Conservation (phyloP, 2,329 filamentous ascomycete species). For the Arthroderma sp. region DNA sequence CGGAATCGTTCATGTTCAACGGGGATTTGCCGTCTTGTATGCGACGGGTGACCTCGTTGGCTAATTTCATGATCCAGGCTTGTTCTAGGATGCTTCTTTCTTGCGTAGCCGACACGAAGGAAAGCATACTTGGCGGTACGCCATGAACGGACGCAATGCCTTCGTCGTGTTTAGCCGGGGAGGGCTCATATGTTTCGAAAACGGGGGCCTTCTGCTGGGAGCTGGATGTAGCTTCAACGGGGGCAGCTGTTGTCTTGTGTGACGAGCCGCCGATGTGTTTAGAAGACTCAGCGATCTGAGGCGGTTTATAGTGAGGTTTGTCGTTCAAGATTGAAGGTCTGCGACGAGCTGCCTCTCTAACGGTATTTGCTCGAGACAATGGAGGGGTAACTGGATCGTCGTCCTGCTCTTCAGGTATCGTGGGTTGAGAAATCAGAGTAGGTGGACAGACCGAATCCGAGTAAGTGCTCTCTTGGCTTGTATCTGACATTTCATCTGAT, state of each 20-base stretch:
- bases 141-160: background rate
- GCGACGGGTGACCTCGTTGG: slow-evolving; percentile 70
- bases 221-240: background rate
- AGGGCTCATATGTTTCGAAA: background rate
- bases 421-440: slow-evolving; percentile 39
- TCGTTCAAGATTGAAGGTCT: slow-evolving; percentile 3
- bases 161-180: background rate
- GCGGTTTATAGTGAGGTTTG: background rate
- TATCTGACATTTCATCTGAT: slow-evolving; percentile 27
- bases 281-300: background rate
- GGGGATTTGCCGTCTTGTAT: slow-evolving; percentile 70
- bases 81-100: slow-evolving; percentile 32
- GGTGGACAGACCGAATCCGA: slow-evolving; percentile 33
- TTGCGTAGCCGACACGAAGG: slow-evolving; percentile 7
- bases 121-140: background rate
- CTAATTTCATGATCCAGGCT: slow-evolving; percentile 53
- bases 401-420: slow-evolving; percentile 48
- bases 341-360: slow-evolving; percentile 2
- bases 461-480: slow-evolving; percentile 30
- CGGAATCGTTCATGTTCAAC: slow-evolving; percentile 19
- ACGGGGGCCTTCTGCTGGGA: background rate
- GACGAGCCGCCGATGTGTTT: background rate
- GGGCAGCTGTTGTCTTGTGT: background rate
- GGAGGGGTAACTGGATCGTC: slow-evolving; percentile 43
- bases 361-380: slow-evolving; percentile 28